These are phyloP conservation scores for Boehmeria nivea DNA, from an alignment of 306 rosid genomes.

Conservation along the genomic window DNA sequence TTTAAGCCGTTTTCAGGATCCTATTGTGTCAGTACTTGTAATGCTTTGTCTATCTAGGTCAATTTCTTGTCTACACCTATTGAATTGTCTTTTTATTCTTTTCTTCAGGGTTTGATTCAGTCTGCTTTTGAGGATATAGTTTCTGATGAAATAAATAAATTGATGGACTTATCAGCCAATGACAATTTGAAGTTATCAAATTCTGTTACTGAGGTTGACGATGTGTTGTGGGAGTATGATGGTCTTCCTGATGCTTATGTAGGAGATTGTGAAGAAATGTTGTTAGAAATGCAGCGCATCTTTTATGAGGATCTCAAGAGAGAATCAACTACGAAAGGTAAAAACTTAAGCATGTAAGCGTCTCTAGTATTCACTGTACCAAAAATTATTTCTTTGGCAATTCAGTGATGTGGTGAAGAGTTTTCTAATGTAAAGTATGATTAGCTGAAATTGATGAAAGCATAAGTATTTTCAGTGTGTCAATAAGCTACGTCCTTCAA, in stretches of 20 bases:
- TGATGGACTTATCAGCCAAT: slow-evolving; percentile 34
- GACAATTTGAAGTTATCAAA: slow-evolving; percentile 6
- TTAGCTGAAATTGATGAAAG: too few relatives aligned
- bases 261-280: slow-evolving; percentile 64
- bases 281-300: slow-evolving; percentile 73
- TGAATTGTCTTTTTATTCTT: not conserved
- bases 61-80: not conserved
- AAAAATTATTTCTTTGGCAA: not conserved
- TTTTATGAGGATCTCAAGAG: slow-evolving; percentile 60
- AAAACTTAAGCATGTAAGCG: not conserved
- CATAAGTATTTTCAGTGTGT: too few relatives aligned
- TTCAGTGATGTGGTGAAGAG: not conserved
- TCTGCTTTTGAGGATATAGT: slow-evolving; percentile 55
- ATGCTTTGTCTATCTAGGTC: not conserved
- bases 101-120: slow-evolving; percentile 41
- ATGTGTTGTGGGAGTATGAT: slow-evolving; percentile 65
- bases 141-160: slow-evolving; percentile 59
- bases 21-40: not conserved
- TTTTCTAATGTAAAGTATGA: too few relatives aligned
- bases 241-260: slow-evolving; percentile 38
- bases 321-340: slow-evolving; percentile 45
- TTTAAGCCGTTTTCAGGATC: not conserved
- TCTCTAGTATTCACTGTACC: not conserved
- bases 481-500: too few relatives aligned
- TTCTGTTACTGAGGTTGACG: slow-evolving; percentile 25